phyloP scores from a whole-genome alignment of 352 stramenopile species.

The Pythium insidiosum region DNA sequence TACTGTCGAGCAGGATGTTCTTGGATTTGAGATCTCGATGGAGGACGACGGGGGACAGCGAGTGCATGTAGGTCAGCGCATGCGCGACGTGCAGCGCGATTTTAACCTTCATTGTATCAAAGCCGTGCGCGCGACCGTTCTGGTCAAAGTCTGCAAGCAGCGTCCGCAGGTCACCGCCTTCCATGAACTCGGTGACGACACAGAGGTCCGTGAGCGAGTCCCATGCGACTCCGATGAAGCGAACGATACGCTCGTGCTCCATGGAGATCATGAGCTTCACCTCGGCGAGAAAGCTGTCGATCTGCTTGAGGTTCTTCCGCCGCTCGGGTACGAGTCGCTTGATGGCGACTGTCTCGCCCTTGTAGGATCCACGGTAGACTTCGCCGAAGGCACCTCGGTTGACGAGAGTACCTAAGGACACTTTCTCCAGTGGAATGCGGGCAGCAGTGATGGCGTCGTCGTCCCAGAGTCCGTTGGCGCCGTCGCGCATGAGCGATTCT shows the following conservation, averaged over 20 bases:
- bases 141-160: constrained; percentile 18
- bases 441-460: too few species aligned
- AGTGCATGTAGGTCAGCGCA: too few species aligned
- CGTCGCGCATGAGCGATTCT: too few species aligned
- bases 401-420: constrained; percentile 7
- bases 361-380: constrained; percentile 27
- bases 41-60: constrained; percentile 23
- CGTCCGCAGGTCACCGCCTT: constrained; percentile 41
- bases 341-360: constrained; percentile 21
- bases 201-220: too few species aligned
- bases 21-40: constrained; percentile 8
- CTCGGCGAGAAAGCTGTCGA: constrained; percentile 29
- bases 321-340: constrained; percentile 29
- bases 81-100: too few species aligned
- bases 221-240: too few species aligned
- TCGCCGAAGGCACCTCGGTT: constrained; percentile 17
- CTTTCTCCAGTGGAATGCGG: too few species aligned
- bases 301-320: constrained; percentile 18
- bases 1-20: too few species aligned
- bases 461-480: too few species aligned
- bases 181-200: too few species aligned
- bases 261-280: constrained; percentile 35
- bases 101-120: constrained; percentile 35
- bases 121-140: constrained; percentile 22
- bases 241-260: constrained; percentile 27